These are phyloP conservation scores for Glycine latifolia DNA, from an alignment of 306 rosid genomes.

Conservation along the genomic window DNA sequence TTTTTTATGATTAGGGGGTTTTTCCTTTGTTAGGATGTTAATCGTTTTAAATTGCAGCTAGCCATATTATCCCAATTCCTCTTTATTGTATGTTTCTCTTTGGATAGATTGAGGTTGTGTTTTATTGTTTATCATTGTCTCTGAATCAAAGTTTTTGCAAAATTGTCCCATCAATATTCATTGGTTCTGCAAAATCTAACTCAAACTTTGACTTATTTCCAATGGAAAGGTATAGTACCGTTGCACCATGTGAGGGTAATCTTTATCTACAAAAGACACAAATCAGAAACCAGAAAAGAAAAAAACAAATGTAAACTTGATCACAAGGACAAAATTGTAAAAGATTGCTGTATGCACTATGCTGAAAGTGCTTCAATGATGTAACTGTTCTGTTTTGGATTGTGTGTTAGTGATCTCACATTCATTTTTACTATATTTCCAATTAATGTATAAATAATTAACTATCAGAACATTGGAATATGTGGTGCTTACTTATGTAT, in stretches of 20 bases:
- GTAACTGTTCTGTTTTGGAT: slow-evolving; percentile 5
- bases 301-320: slow-evolving; percentile 9
- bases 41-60: background rate
- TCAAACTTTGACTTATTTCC: background rate
- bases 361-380: slow-evolving; percentile 34
- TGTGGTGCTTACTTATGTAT: slow-evolving; percentile 34
- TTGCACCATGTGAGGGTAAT: too few relatives aligned
- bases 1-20: too few relatives aligned
- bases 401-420: slow-evolving; percentile 5
- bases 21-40: background rate
- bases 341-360: slow-evolving; percentile 6
- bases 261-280: background rate
- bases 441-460: background rate
- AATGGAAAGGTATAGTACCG: background rate
- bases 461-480: slow-evolving; percentile 3
- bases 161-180: background rate
- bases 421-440: background rate
- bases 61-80: background rate
- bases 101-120: too few relatives aligned
- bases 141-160: background rate
- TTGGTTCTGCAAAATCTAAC: background rate
- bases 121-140: background rate
- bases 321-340: background rate
- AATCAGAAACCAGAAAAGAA: slow-evolving; percentile 12
- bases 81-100: background rate